Evolutionary conservation across 2,329 filamentous ascomycete genomes (phyloP), one percentile per base, ranked within the genome.

Genomic region (Stagonosporopsis cucurbitacearum): DNA sequence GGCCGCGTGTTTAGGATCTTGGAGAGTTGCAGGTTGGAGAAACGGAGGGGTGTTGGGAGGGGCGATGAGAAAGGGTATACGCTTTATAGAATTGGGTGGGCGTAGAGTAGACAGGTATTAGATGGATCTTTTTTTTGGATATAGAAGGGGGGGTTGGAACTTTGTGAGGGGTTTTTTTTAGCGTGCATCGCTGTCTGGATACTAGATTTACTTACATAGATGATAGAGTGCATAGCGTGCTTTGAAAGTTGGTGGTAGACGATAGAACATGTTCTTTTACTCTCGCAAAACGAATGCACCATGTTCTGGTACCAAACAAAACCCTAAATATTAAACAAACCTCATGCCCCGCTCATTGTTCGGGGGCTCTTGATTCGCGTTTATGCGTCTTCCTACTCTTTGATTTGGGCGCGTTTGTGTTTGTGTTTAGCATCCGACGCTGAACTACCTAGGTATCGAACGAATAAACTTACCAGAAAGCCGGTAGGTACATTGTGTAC

Each of bases 51-150:
- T 1, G 58, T 75, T 46, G 73, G 73, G 6, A 52, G 72, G 19
- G 72, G 73, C 1, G 73, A 75, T 47, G 73, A 75, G 51, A 66
- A 53, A 13, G 67, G 69, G 13, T 75, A 75, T 50, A 66, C 64
- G 32, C 46, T 75, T 25, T 75, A 72, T 51, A 63, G 58, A 39
- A 75, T 75, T 47, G 65, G 67, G 15, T 75, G 72, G 73, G 60
- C 46, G 3, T 47, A 50, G 47, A 42, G 8, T 3, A 12, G 36
- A 20, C 35, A n/a, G n/a, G n/a, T n/a, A n/a, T n/a, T n/a, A n/a
- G n/a, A 9, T 37, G 8, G 35, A 3, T 17, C 19, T 4, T 19
- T 11, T 37, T 3, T 3, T 7, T 3, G 9, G 9, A 11, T 30
- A 30, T n/a, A n/a, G n/a, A 11, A 30, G 9, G 5, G 3, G 26